Base-by-base conservation (phyloP, 768 basidiomycete species). In the Pleurotus pulmonarius region DNA sequence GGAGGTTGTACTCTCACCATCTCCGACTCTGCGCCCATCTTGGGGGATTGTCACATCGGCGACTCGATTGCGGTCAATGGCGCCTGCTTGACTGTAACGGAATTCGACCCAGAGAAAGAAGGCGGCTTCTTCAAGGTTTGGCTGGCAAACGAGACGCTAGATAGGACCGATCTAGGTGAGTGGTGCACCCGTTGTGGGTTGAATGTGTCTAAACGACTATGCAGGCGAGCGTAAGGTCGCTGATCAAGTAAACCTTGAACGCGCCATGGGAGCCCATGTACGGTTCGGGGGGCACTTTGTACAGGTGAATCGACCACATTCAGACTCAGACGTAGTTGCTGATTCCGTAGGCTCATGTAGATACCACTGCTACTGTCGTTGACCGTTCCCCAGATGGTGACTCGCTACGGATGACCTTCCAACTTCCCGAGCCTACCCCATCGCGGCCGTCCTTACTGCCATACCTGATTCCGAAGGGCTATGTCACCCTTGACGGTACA, bases 211-310 rank as follows among this genome's bases (percentile, higher is more conserved):
- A 48, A 46, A 40, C 22, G 29, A 39, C 4, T 24, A 24, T 16
- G 0, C 61, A 96, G 94, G 94, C 29, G 86, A 92, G 64, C 76
- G 90, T 54, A 80, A 76, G 60, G 83, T 85, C 15, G 92, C 91
- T 16, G 87, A 92, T 61, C 79, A 85, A 63, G 82, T 98, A 46
- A 98, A 98, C 69, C 78, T 95, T 39, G 97, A 99, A 75, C 83
- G 97, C 49, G 97, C 97, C 2, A 94, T 98, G 92, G 87, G 85
- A 18, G 87, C 88, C 4, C 90, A 94, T 73, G 86, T 83, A 15
- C 79, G 96, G 56, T 97, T 98, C 64, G 97, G 97, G 24, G 97
- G 97, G 9, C 97, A 99, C 68, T 94, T 95, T 67, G 97, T 99
- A 18, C 96, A 98, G 83, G 94, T 92, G 64, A 55, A 44, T 15